Evolutionary conservation across 179 eudicot genomes (phyloP), one percentile per base, ranked within the genome.

Genomic region (Patellifolia procumbens): DNA sequence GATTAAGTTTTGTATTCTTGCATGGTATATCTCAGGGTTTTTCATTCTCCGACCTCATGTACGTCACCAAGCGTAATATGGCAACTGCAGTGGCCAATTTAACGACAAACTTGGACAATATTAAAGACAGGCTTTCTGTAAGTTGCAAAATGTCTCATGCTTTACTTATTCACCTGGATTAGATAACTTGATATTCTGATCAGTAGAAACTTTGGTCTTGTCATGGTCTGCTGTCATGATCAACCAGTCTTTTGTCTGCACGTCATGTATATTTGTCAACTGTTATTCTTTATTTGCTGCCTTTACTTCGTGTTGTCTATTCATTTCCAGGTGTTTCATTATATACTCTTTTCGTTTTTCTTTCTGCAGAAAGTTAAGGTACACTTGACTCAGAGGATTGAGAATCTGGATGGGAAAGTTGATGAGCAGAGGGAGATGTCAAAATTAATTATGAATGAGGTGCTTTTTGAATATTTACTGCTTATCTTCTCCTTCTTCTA

Each of bases 31-130:
- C 17, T 24, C 76, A 89, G 98, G 97, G 97, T 16, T 22, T 92
- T 34, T 88, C 93, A 58, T 89, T 94, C 82, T 88, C 97, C 26
- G 97, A 95, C 79, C 84, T 95, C 67, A 91, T 95, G 99, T 91
- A 92, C 77, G 99, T 93, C 39, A 93, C 97, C 64, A 95, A 93
- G 89, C 82, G 79, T 10, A 89, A 77, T 78, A 95, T 95, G 99
- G 87, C 88, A 76, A 78, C 49, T 82, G 98, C 97, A 73, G 98
- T 94, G 42, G 70, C 86, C 72, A 92, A 87, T 72, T 80, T 94
- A 87, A 94, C 94, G 52, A 89, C 90, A 79, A 91, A 94, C 89
- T 80, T 91, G 90, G 92, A 88, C 67, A 62, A 80, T 72, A 92
- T 92, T 20, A 79, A 86, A 20, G 92, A 89, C 62, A 81, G 90